These are phyloP conservation scores for Diplodia sapinea DNA, from an alignment of 2,329 filamentous ascomycete genomes.

Conservation along the genomic window DNA sequence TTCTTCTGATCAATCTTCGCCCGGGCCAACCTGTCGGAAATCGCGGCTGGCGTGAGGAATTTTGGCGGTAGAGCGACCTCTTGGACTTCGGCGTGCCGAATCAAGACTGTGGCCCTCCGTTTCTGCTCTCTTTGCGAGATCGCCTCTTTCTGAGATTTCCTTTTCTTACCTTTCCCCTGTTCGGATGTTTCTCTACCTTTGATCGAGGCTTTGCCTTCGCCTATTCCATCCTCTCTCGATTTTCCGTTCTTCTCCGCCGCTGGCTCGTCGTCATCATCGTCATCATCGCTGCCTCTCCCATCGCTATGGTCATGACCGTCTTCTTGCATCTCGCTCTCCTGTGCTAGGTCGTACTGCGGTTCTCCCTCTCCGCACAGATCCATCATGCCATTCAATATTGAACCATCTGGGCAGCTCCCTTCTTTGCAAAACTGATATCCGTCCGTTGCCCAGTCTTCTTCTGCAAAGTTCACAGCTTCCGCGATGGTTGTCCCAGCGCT, in stretches of 20 bases:
- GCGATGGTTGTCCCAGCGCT: constrained; percentile 6
- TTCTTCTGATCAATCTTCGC: neutral
- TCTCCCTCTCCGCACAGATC: neutral
- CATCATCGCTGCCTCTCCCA: too few relatives aligned
- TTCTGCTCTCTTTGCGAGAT: neutral
- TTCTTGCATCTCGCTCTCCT: neutral
- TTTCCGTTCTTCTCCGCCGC: neutral
- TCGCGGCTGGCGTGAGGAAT: neutral
- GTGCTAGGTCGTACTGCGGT: neutral
- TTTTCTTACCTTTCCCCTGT: neutral
- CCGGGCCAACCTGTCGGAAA: neutral
- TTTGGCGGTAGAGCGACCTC: neutral
- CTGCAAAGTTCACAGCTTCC: constrained; percentile 12
- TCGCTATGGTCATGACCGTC: neutral
- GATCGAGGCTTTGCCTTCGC: neutral
- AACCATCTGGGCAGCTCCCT: neutral
- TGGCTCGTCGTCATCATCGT: neutral
- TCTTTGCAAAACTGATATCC: neutral
- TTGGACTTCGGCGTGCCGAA: neutral
- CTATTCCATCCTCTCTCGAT: neutral
- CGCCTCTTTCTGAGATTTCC: neutral
- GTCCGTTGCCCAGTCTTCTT: neutral
- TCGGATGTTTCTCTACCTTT: too few relatives aligned
- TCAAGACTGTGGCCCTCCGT: neutral
- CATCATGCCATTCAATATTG: constrained; percentile 3